Evolutionary conservation across 2,329 filamentous ascomycete genomes (phyloP).

Genomic region (Ambrosiella beaveri): DNA sequence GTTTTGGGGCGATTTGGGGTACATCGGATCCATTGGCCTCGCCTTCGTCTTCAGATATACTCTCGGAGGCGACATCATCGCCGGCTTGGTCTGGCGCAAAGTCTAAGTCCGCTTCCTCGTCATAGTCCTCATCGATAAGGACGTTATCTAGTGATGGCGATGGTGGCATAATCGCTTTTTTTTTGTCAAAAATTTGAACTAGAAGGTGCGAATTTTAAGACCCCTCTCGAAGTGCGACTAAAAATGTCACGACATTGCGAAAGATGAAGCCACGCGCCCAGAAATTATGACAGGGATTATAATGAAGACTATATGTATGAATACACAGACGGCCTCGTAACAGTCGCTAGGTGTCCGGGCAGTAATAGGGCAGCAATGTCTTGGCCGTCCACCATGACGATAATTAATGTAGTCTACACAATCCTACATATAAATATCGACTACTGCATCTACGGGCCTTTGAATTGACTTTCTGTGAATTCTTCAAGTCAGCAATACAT

Average conservation of each 20-base stretch:
- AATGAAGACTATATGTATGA: constrained; percentile 5
- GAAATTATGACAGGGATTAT: background rate
- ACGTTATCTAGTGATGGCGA: background rate
- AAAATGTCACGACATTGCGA: background rate
- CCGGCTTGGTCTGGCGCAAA: constrained; percentile 47
- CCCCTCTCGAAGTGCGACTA: background rate
- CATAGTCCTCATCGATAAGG: constrained; percentile 29
- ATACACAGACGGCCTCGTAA: background rate
- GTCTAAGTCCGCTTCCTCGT: constrained; percentile 56
- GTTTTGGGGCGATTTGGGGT: background rate
- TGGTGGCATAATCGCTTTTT: background rate
- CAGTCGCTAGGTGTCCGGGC: background rate
- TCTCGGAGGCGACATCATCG: constrained; percentile 17
- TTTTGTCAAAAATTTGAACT: background rate
- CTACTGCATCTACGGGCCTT: too few species aligned
- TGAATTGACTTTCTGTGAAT: too few species aligned
- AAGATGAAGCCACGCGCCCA: background rate
- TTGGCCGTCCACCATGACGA: background rate
- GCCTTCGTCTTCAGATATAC: constrained; percentile 3
- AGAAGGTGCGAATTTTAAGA: background rate
- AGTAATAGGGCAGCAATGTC: background rate
- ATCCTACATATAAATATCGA: too few species aligned
- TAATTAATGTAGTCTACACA: too few species aligned
- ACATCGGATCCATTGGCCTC: background rate
- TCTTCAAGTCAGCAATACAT: too few species aligned